Percentiles rank a stretch among this genome's conserved stretches.
Conservation (phyloP, 805 yeast genomes). For the Clavispora asparagi region DNA sequence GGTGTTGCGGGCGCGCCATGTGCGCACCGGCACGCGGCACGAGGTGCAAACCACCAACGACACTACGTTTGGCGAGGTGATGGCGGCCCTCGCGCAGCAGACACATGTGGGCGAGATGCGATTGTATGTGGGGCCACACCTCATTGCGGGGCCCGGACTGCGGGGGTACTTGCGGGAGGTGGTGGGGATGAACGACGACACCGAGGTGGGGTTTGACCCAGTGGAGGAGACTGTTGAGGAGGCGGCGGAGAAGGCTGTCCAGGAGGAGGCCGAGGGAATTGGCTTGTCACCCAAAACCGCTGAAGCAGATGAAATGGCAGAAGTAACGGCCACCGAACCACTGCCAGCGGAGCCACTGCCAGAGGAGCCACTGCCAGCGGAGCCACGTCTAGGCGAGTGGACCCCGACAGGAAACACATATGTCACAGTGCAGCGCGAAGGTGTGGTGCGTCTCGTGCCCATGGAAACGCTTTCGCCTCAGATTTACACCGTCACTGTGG, state of each 20-base stretch:
- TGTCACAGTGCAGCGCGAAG: not conserved
- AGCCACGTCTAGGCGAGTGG: not conserved
- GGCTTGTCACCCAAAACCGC: too few relatives aligned
- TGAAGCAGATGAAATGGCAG: too few relatives aligned
- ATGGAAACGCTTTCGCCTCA: slow-evolving; percentile 1
- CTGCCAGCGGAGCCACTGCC: too few relatives aligned
- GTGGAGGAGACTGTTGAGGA: too few relatives aligned
- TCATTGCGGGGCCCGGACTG: not conserved
- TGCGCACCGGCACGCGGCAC: not conserved
- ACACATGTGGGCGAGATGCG: not conserved
- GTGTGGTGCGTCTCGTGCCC: not conserved
- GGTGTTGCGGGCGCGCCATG: not conserved
- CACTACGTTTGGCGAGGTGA: not conserved
- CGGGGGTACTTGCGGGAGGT: not conserved
- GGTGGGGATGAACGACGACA: not conserved
- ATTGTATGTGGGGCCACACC: not conserved
- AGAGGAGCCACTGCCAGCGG: too few relatives aligned
- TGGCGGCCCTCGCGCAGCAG: not conserved
- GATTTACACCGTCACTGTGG: slow-evolving; percentile 4
- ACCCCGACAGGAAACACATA: not conserved
- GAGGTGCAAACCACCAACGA: not conserved
- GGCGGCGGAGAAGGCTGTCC: too few relatives aligned
- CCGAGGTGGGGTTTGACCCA: not conserved
- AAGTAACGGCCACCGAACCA: too few relatives aligned
- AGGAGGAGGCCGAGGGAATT: too few relatives aligned